Conservation (phyloP, 805 yeast species). For the Lipomyces chichibuensis region DNA sequence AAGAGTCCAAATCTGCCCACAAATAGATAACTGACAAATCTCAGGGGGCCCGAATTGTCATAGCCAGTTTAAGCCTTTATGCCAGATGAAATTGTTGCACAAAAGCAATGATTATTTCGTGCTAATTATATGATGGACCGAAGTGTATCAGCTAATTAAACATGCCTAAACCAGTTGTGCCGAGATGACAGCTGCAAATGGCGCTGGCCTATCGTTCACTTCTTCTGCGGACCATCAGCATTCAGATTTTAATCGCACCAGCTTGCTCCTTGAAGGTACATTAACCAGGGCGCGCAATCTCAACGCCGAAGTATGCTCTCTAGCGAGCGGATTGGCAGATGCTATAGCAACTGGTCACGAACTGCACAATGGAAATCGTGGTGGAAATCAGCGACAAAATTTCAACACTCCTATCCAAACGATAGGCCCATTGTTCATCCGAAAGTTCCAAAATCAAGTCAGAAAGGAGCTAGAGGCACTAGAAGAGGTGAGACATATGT, state of each 20-base stretch:
- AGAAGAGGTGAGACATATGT: conserved; percentile 1
- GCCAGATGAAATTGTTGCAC: too few species aligned
- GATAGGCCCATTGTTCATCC: conserved; percentile 12
- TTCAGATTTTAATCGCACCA: background rate
- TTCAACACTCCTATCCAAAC: conserved; percentile 11
- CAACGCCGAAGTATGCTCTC: background rate
- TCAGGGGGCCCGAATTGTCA: too few species aligned
- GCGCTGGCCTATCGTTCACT: background rate
- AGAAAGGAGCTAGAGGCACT: conserved; percentile 13
- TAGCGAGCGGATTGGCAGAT: background rate
- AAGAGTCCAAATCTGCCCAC: too few species aligned
- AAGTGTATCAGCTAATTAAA: too few species aligned
- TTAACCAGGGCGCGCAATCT: background rate
- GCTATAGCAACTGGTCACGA: background rate
- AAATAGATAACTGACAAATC: too few species aligned
- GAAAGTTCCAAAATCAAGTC: conserved; percentile 16
- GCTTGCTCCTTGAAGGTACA: background rate
- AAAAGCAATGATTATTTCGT: too few species aligned
- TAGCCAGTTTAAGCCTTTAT: too few species aligned
- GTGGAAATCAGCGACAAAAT: background rate
- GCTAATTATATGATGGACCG: too few species aligned
- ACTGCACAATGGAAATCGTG: background rate
- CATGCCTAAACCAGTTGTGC: too few species aligned
- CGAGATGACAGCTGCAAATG: too few species aligned
- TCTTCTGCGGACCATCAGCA: background rate